Evolutionary conservation across 139 green algal genomes (phyloP).

Genomic region (Chlorokybus atmophyticus): DNA sequence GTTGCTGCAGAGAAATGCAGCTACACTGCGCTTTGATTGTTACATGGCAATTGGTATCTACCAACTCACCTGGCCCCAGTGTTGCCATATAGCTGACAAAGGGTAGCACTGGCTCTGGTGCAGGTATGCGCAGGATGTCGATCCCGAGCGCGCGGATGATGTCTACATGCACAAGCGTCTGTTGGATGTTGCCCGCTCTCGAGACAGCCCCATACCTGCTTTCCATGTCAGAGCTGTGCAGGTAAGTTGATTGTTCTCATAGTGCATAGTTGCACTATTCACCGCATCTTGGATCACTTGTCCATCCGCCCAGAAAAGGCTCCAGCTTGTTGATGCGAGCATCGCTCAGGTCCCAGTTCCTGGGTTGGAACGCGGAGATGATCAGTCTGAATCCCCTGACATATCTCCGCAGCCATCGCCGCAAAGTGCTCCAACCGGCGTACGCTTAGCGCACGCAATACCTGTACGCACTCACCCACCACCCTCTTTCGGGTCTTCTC

Average conservation of each 20-base stretch:
- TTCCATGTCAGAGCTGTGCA: neutral
- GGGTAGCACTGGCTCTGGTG: no score
- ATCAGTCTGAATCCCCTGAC: neutral
- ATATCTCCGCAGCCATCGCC: no score
- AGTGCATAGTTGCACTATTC: no score
- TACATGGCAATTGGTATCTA: no score
- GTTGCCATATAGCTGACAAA: no score
- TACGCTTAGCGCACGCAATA: neutral
- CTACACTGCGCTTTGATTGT: no score
- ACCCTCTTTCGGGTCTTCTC: slow-evolving; percentile 29
- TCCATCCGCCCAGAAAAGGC: neutral
- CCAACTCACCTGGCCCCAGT: no score
- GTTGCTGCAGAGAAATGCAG: no score
- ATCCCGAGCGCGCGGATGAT: slow-evolving; percentile 55
- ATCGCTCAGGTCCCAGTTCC: neutral
- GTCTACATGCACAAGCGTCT: slow-evolving; percentile 85
- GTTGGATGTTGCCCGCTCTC: slow-evolving; percentile 61
- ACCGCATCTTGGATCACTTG: no score
- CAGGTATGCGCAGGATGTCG: slow-evolving; percentile 22
- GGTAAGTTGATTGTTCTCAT: no score
- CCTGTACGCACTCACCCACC: neutral
- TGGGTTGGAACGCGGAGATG: neutral
- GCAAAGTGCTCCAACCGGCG: no score
- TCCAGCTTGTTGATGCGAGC: neutral
- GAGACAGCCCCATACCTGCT: slow-evolving; percentile 33